Base-by-base conservation (phyloP, 805 yeast species). In the Ascoidea tarda region DNA sequence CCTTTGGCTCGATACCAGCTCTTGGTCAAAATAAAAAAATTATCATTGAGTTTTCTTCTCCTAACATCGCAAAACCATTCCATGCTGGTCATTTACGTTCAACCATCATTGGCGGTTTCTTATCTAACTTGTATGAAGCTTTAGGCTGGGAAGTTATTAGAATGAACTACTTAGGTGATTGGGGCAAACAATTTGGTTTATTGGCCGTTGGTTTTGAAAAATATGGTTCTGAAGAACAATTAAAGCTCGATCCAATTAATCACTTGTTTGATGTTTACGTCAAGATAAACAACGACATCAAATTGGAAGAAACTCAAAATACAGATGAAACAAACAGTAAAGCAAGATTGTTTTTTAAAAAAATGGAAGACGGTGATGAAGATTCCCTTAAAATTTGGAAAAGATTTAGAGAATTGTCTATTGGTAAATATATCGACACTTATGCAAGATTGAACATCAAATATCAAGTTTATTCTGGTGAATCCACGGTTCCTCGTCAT, bases 111-210 rank as follows among this genome's bases (percentile, higher is more conserved):
- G 99, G 99, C 61, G 98, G 98, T 14, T 93, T 89, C 72, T 68
- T 93, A 50, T 71, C 96, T 46, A 91, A 90, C 69, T 74, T 93
- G 66, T 87, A 93, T 66, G 96, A 89, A 70, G 82, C 79, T 59
- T 74, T 83, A 54, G 99, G 98, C 49, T 93, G 91, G 87, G 78
- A 87, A n/a, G 99, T 93, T 48, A 70, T 77, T 59, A 80, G 97
- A 71, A 76, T 91, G 74, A 93, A 93, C 74, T 93, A 93, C 69
- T 76, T 93, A 59, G 99, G 99, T 63, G 99, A 93, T 71, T 93
- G 99, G 99, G 99, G 99, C 54, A 93, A 93, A 71, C 99, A 93
- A 73, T 93, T 91, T 63, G 99, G 99, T 69, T 68, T 93, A 49
- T 76, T 93, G 60, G 99, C 98, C 32, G 84, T 93, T 57, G 99